A percentile compares a stretch with the other conserved stretches of the same genome.
phyloP scores from a whole-genome alignment of 2,329 filamentous ascomycete genomes.

The Madurella mycetomatis region DNA sequence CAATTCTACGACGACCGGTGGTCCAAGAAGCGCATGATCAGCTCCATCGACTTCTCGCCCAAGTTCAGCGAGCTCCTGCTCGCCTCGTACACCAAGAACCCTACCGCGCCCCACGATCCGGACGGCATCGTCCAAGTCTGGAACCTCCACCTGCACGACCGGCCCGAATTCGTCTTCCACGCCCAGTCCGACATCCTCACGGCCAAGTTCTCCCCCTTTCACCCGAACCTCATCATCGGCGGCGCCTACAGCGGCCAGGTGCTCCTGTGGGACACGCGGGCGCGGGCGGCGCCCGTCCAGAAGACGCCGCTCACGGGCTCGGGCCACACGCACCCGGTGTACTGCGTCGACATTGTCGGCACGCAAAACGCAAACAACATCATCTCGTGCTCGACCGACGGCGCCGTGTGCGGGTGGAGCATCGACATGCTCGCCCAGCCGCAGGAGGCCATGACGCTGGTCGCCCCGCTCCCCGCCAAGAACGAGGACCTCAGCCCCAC shows the following conservation, averaged over 20 bases:
- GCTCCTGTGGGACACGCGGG: conserved; percentile 92
- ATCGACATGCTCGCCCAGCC: conserved; percentile 97
- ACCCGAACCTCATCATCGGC: conserved; percentile 92
- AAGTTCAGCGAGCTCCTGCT: conserved; percentile 92
- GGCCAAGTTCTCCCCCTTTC: conserved; percentile 97
- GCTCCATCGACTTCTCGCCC: conserved; percentile 88
- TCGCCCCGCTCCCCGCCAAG: conserved; percentile 78
- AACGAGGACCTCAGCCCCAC: conserved; percentile 94
- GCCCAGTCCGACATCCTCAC: conserved; percentile 93
- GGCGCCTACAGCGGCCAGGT: conserved; percentile 97
- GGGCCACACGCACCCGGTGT: conserved; percentile 93
- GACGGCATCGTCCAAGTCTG: conserved; percentile 93
- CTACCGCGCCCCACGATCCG: conserved; percentile 87
- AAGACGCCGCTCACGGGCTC: conserved; percentile 94
- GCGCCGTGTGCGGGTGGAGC: conserved; percentile 94
- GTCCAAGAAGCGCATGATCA: conserved; percentile 97
- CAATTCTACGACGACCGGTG: conserved; percentile 95
- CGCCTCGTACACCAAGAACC: conserved; percentile 95
- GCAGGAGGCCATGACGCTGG: conserved; percentile 86
- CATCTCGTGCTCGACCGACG: conserved; percentile 93
- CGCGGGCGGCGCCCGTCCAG: conserved; percentile 83
- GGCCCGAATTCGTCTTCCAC: conserved; percentile 94
- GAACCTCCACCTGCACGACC: conserved; percentile 91
- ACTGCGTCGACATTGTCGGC: conserved; percentile 90
- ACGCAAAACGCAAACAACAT: conserved; percentile 99